These are phyloP conservation scores for Lodderomyces theae DNA, from an alignment of 1,139 yeast species.

Conservation along the genomic window DNA sequence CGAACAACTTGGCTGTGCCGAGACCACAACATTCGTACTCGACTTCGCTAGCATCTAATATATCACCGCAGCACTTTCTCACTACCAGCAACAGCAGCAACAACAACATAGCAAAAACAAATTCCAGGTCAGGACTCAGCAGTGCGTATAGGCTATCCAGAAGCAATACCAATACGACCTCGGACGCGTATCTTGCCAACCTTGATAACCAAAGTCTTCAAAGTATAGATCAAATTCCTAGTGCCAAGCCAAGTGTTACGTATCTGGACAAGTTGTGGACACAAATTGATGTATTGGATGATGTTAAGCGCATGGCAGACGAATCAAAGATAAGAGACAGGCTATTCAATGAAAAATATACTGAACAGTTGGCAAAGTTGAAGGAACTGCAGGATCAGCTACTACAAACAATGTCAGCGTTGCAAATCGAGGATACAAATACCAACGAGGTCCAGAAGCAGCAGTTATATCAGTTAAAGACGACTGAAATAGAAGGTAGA, in stretches of 20 bases:
- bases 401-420: slow-evolving; percentile 53
- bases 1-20: slow-evolving; percentile 13
- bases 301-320: slow-evolving; percentile 64
- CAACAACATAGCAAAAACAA: slow-evolving; percentile 4
- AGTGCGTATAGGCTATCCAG: slow-evolving; percentile 23
- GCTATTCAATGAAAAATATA: slow-evolving; percentile 63
- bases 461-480: slow-evolving; percentile 24
- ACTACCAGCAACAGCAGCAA: not conserved
- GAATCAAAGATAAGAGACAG: slow-evolving; percentile 53
- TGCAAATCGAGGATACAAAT: slow-evolving; percentile 22
- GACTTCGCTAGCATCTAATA: slow-evolving; percentile 14
- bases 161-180: slow-evolving; percentile 25
- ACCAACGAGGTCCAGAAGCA: slow-evolving; percentile 28
- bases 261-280: slow-evolving; percentile 81
- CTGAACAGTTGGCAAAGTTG: slow-evolving; percentile 52
- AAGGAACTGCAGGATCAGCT: slow-evolving; percentile 61
- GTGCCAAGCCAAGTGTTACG: slow-evolving; percentile 51
- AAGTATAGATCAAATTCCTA: slow-evolving; percentile 44
- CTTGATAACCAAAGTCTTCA: slow-evolving; percentile 30
- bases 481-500: slow-evolving; percentile 1
- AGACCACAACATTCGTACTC: slow-evolving; percentile 13
- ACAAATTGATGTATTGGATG: slow-evolving; percentile 82
- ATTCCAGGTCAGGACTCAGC: slow-evolving; percentile 13
- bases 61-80: slow-evolving; percentile 3
- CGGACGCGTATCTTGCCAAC: slow-evolving; percentile 11